A percentile compares a stretch with the other conserved stretches of the same genome.
Conservation (phyloP, 1,284 basidiomycete species). For the Psilocybe mexicana region DNA sequence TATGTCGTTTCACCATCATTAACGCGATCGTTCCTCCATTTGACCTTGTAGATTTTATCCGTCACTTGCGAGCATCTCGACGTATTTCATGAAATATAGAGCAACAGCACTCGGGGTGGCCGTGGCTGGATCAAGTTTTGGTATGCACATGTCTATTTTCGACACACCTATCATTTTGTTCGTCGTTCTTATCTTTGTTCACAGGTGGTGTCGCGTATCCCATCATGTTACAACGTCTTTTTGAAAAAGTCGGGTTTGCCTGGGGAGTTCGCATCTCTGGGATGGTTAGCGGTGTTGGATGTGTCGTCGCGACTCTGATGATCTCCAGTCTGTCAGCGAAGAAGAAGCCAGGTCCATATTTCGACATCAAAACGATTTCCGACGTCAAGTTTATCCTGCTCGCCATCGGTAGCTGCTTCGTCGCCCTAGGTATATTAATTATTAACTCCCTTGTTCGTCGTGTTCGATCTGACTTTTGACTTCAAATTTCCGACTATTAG, state of each 20-base stretch:
- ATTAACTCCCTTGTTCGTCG: background rate
- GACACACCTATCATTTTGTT: slow-evolving; percentile 11
- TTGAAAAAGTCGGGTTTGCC: slow-evolving; percentile 54
- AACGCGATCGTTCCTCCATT: slow-evolving; percentile 10
- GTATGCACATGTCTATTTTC: slow-evolving; percentile 31
- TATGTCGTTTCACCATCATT: slow-evolving; percentile 10
- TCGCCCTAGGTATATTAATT: slow-evolving; percentile 44
- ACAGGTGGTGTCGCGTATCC: slow-evolving; percentile 68
- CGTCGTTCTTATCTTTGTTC: slow-evolving; percentile 14
- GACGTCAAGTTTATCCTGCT: slow-evolving; percentile 49
- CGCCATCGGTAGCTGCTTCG: slow-evolving; percentile 46
- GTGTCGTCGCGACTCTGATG: slow-evolving; percentile 41
- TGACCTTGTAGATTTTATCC: slow-evolving; percentile 54
- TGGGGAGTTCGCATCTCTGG: slow-evolving; percentile 59
- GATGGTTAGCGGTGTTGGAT: slow-evolving; percentile 41
- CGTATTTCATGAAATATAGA: slow-evolving; percentile 55
- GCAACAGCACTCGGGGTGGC: slow-evolving; percentile 59
- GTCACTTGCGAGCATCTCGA: slow-evolving; percentile 53
- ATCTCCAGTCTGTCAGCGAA: slow-evolving; percentile 33
- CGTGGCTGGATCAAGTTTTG: slow-evolving; percentile 53
- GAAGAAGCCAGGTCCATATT: slow-evolving; percentile 27
- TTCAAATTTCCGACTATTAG: slow-evolving; percentile 29
- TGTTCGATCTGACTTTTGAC: background rate
- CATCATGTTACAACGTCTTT: slow-evolving; percentile 61
- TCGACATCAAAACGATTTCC: slow-evolving; percentile 36